Conservation (phyloP, 257 asterid genomes). For the Fraxinus pennsylvanica region DNA sequence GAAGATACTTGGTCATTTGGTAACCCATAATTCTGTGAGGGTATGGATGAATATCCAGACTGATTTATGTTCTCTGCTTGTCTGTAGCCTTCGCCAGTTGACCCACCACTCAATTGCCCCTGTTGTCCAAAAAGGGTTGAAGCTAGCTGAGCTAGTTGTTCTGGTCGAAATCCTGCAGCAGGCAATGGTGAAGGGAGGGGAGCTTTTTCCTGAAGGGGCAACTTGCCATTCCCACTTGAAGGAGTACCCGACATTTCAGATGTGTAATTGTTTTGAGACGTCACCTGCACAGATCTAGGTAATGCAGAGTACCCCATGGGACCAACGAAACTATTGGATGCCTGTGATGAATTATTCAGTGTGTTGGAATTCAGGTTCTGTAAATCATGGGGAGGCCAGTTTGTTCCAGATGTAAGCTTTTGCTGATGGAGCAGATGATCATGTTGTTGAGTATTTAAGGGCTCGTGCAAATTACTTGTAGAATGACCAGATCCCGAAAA, state of each 20-base stretch:
- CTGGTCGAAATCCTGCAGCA: conserved; percentile 46
- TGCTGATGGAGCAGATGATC: conserved; percentile 44
- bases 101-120: conserved; percentile 42
- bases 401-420: conserved; percentile 37
- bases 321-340: conserved; percentile 26
- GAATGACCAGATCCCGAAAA: conserved; percentile 30
- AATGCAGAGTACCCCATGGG: conserved; percentile 30
- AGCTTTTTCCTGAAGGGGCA: conserved; percentile 42
- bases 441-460: conserved; percentile 32
- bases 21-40: conserved; percentile 42
- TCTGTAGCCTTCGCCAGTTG: conserved; percentile 43
- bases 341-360: conserved; percentile 32
- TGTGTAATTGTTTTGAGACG: conserved; percentile 34
- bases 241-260: conserved; percentile 28
- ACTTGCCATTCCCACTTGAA: conserved; percentile 39
- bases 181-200: conserved; percentile 41
- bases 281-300: conserved; percentile 39
- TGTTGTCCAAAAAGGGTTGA: conserved; percentile 76
- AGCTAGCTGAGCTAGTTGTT: conserved; percentile 72
- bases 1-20: conserved; percentile 43
- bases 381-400: conserved; percentile 50
- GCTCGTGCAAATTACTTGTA: conserved; percentile 25
- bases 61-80: conserved; percentile 43
- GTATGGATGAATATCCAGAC: conserved; percentile 40
- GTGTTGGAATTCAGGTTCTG: conserved; percentile 36